Evolutionary conservation across 108 stramenopile species (phyloP).

Genomic region (Asterionellopsis glacialis): DNA sequence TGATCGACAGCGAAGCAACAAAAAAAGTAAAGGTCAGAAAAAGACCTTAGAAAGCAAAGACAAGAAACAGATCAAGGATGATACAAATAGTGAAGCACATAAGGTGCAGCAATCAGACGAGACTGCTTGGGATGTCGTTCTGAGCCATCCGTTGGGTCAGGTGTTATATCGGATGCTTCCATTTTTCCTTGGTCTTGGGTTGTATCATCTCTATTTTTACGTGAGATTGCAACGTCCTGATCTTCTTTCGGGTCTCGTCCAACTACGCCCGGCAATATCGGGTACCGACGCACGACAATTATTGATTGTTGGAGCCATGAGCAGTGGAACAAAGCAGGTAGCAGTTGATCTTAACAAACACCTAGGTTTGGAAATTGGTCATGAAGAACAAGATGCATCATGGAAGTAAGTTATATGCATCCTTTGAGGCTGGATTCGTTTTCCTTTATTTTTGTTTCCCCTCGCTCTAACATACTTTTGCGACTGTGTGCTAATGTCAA

Average conservation of each 20-base stretch:
- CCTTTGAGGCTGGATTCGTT: neutral
- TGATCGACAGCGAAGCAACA: too few species aligned
- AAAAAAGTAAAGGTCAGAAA: too few species aligned
- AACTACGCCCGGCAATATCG: constrained; percentile 37
- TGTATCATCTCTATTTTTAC: constrained; percentile 29
- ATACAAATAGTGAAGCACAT: neutral
- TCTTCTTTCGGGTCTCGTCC: constrained; percentile 10
- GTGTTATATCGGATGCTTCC: neutral
- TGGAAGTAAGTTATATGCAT: too few species aligned
- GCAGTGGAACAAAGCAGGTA: constrained; percentile 20
- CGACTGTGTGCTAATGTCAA: neutral
- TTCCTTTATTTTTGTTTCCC: too few species aligned
- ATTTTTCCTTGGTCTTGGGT: constrained; percentile 21
- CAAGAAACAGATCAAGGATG: neutral
- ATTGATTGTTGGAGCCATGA: constrained; percentile 53
- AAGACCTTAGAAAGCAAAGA: too few species aligned
- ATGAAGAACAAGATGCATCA: constrained; percentile 15
- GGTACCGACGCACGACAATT: constrained; percentile 43
- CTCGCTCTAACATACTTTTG: too few species aligned
- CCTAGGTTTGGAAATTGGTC: constrained; percentile 28
- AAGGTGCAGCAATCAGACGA: neutral
- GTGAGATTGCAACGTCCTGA: constrained; percentile 49
- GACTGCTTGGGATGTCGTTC: constrained; percentile 1
- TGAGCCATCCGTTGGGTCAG: constrained; percentile 1
- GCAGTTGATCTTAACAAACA: constrained; percentile 10